Conservation (phyloP, 768 basidiomycete species). For the Suillus tomentosus region DNA sequence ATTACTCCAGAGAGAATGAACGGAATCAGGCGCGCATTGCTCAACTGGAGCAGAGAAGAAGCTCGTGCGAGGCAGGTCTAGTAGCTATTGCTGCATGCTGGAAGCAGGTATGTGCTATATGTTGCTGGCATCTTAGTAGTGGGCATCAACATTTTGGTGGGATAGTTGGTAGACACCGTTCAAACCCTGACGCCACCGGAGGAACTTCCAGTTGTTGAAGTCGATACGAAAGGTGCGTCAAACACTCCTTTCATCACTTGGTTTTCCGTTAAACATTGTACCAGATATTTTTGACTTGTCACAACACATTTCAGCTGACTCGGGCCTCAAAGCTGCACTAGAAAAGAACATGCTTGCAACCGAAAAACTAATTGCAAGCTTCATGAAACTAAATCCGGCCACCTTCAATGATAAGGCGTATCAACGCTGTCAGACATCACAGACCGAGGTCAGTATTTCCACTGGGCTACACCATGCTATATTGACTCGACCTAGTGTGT, state of each 20-base stretch:
- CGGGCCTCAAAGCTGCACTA: slow-evolving; percentile 42
- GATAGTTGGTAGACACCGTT: slow-evolving; percentile 67
- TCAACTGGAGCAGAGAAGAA: slow-evolving; percentile 66
- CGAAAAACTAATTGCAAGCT: slow-evolving; percentile 56
- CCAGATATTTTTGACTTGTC: slow-evolving; percentile 36
- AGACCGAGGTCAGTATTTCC: slow-evolving; percentile 56
- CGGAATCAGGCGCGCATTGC: slow-evolving; percentile 61
- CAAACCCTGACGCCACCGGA: slow-evolving; percentile 57
- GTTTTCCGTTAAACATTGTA: slow-evolving; percentile 2
- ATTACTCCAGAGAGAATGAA: slow-evolving; percentile 77
- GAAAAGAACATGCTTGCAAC: slow-evolving; percentile 60
- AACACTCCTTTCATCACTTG: background rate
- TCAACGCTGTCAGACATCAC: slow-evolving; percentile 50
- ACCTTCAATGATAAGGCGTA: slow-evolving; percentile 43
- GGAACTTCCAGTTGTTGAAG: slow-evolving; percentile 44
- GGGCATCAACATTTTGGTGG: slow-evolving; percentile 10
- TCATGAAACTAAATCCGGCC: slow-evolving; percentile 43
- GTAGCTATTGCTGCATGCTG: slow-evolving; percentile 79
- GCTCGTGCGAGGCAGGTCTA: slow-evolving; percentile 67
- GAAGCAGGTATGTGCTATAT: slow-evolving; percentile 59
- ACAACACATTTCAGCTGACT: slow-evolving; percentile 33
- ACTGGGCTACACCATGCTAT: background rate
- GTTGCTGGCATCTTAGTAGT: slow-evolving; percentile 8
- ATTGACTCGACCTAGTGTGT: slow-evolving; percentile 45
- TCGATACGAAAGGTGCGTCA: slow-evolving; percentile 44